Base-by-base conservation (phyloP, 1,284 basidiomycete species). In the Naganishia cerealis region DNA sequence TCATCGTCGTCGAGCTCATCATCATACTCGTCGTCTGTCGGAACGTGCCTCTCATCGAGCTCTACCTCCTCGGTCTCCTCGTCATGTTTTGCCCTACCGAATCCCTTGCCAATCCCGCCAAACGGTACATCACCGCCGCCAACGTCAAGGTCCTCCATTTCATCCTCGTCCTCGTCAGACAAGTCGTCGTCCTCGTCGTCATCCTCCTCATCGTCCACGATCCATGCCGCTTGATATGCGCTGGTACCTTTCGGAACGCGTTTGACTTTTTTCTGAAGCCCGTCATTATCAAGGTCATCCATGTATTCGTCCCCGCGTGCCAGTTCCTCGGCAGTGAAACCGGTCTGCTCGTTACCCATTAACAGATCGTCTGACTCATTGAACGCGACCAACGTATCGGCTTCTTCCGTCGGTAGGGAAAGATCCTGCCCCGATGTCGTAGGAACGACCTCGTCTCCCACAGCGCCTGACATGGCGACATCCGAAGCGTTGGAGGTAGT, bases 291-390 rank as follows among this genome's bases (percentile, higher is more conserved):
- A 33, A 48, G 29, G 36, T 67, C 46, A 36, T 57, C 46, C 79
- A 86, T 90, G 1, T 88, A 88, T 12, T 88, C 70, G 78, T 57
- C 70, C 71, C 76, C 80, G 3, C 79, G 82, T 3, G 83, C 83
- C 88, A 99, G 91, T 78, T 98, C 95, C 73, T 98, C 95, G 77
- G 98, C 94, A 0, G 94, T 97, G 0, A 95, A 95, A 94, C 95
- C 98, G 0, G 95, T 99, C 80, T 99, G 95, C 76, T 99, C 95
- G 76, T 95, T 95, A 16, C 85, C 87, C 80, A 97, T 85, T 69
- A 91, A 87, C 61, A 63, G 4, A 18, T 62, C 62, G 74, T 98
- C 93, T 0, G 90, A 90, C 39, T 89, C 87, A 76, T 98, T 97
- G 69, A 87, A 89, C 0, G 91, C 91, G 2, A 92, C 86, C 38